Conservation (phyloP, 768 basidiomycete genomes). For the Rickenella mellea region DNA sequence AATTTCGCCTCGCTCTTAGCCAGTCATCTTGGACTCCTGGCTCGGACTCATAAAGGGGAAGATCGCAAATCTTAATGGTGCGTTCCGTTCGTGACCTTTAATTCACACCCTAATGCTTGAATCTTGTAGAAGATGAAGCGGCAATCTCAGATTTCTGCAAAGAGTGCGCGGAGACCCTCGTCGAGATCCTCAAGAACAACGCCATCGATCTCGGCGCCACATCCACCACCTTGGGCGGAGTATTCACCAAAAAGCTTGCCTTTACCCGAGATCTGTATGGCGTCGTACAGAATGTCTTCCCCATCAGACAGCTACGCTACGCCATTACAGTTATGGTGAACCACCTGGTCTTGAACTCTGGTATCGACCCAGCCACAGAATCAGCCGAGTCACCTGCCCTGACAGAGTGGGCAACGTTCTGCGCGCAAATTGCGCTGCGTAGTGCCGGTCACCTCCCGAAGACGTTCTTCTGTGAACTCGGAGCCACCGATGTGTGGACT, state of each 20-base stretch:
- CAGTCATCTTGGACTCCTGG: slow-evolving; percentile 48
- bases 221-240: slow-evolving; percentile 9
- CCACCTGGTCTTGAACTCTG: slow-evolving; percentile 35
- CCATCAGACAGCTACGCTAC: slow-evolving; percentile 26
- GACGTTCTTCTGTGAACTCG: neutral
- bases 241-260: slow-evolving; percentile 32
- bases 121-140: neutral
- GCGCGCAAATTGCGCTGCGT: slow-evolving; percentile 46
- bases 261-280: slow-evolving; percentile 53
- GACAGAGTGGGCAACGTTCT: slow-evolving; percentile 50
- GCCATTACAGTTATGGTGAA: slow-evolving; percentile 38
- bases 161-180: slow-evolving; percentile 32
- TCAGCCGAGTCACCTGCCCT: slow-evolving; percentile 34
- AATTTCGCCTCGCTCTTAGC: slow-evolving; percentile 17
- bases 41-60: slow-evolving; percentile 42
- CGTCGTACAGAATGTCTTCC: slow-evolving; percentile 31
- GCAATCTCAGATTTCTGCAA: slow-evolving; percentile 23
- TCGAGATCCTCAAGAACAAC: slow-evolving; percentile 37
- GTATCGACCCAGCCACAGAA: slow-evolving; percentile 34
- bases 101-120: too few relatives aligned
- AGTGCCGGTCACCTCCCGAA: too few relatives aligned
- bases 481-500: slow-evolving; percentile 19
- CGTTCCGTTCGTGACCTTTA: slow-evolving; percentile 3
- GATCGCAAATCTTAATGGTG: slow-evolving; percentile 37
- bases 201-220: slow-evolving; percentile 29